Percentiles rank a stretch among this genome's conserved stretches.
Evolutionary conservation across 1,284 basidiomycete species (phyloP).

Genomic region (Melanopsichium pennsylvanicum): DNA sequence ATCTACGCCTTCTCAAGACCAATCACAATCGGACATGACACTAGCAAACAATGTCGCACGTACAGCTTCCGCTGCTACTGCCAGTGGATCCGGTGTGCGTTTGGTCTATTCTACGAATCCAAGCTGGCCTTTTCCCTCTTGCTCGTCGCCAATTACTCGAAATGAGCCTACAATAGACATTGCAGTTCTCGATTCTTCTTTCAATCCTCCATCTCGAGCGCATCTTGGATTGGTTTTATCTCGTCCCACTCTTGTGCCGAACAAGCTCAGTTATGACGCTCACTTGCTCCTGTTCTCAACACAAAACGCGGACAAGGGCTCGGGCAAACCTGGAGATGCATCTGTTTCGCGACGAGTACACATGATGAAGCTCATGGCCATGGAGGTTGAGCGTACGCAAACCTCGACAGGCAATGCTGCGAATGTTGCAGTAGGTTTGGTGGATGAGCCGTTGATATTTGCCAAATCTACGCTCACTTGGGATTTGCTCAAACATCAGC

Average conservation of each 20-base stretch:
- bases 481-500: conserved; percentile 67
- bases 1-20: background rate
- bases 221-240: conserved; percentile 79
- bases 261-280: conserved; percentile 72
- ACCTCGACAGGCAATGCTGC: conserved; percentile 16
- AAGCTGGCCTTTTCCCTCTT: conserved; percentile 21
- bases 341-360: conserved; percentile 55
- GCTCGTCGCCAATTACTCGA: background rate
- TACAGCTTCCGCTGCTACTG: conserved; percentile 6
- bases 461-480: conserved; percentile 76
- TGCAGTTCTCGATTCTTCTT: conserved; percentile 84
- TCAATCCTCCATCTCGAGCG: conserved; percentile 90
- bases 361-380: conserved; percentile 65
- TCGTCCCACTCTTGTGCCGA: conserved; percentile 59
- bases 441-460: conserved; percentile 87
- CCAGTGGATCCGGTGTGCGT: conserved; percentile 18
- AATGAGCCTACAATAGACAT: conserved; percentile 51
- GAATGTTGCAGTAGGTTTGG: conserved; percentile 80
- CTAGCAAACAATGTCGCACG: conserved; percentile 20
- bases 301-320: conserved; percentile 84
- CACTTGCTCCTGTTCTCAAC: conserved; percentile 84
- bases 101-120: conserved; percentile 43
- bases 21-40: conserved; percentile 9
- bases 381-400: conserved; percentile 43
- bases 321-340: conserved; percentile 74